Evolutionary conservation across 2,329 filamentous ascomycete genomes (phyloP).

Genomic region (Sclerotinia nivalis): DNA sequence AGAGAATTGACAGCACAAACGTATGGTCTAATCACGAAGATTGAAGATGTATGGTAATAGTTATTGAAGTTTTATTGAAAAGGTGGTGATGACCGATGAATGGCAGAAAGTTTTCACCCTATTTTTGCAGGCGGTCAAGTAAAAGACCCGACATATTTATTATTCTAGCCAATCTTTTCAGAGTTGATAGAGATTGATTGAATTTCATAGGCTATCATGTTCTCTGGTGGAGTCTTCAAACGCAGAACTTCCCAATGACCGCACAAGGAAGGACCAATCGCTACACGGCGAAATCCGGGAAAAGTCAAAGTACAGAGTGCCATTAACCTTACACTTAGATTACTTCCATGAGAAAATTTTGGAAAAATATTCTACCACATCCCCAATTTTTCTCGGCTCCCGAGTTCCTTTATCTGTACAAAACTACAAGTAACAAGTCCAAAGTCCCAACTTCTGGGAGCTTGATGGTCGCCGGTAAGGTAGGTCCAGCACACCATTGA

Average conservation of each 20-base stretch:
- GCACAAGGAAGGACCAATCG: conserved; percentile 13
- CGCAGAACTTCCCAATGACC: conserved; percentile 12
- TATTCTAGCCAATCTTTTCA: conserved; percentile 1
- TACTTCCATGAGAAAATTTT: background rate
- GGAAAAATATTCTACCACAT: background rate
- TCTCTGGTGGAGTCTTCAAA: conserved; percentile 10
- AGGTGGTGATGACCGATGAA: conserved; percentile 10
- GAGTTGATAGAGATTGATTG: background rate
- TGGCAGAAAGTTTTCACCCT: conserved; percentile 10
- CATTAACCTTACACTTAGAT: background rate
- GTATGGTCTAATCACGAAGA: conserved; percentile 9
- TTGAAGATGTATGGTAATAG: conserved; percentile 19
- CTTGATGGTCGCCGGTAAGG: background rate
- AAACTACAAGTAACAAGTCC: background rate
- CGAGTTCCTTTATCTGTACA: background rate
- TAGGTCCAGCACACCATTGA: background rate
- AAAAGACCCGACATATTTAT: background rate
- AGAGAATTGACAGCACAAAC: conserved; percentile 9
- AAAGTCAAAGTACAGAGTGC: background rate
- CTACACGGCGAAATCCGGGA: conserved; percentile 20
- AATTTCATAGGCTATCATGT: conserved; percentile 3
- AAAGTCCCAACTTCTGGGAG: background rate
- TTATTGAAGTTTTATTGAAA: conserved; percentile 12
- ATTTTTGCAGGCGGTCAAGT: conserved; percentile 13
- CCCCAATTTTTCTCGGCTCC: background rate